phyloP scores from a whole-genome alignment of 2,329 filamentous ascomycete genomes.

The Aspergillus ibericus region DNA sequence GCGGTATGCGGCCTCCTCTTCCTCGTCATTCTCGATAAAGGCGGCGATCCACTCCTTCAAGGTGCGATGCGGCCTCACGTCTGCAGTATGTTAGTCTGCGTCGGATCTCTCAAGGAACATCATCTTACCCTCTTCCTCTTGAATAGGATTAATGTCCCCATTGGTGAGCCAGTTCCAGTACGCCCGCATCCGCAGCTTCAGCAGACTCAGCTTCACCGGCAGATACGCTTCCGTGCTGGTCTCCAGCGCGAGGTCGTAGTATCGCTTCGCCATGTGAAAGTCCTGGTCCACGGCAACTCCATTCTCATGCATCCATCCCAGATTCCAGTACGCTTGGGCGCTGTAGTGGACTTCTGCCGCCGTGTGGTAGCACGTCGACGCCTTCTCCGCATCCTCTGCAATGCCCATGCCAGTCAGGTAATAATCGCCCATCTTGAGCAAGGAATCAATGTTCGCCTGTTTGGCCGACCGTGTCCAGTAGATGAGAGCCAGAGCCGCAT shows the following conservation, averaged over 20 bases:
- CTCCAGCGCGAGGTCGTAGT: slow-evolving; percentile 88
- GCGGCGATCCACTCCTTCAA: slow-evolving; percentile 83
- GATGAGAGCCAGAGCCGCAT: slow-evolving; percentile 71
- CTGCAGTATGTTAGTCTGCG: slow-evolving; percentile 45
- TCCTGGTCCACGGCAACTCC: slow-evolving; percentile 90
- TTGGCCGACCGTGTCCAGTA: slow-evolving; percentile 95
- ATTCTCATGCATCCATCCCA: slow-evolving; percentile 99
- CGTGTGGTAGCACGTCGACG: slow-evolving; percentile 86
- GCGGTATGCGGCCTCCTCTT: slow-evolving; percentile 65
- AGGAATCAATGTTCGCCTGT: slow-evolving; percentile 87
- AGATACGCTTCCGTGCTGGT: slow-evolving; percentile 93
- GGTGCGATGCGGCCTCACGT: slow-evolving; percentile 70
- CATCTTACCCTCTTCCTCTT: slow-evolving; percentile 78
- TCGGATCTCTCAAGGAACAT: background rate
- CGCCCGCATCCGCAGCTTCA: slow-evolving; percentile 80
- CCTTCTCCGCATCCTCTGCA: slow-evolving; percentile 72
- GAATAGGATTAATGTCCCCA: slow-evolving; percentile 88
- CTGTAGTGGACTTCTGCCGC: slow-evolving; percentile 89
- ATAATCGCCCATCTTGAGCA: slow-evolving; percentile 98
- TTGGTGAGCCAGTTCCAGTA: slow-evolving; percentile 93
- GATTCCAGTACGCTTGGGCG: slow-evolving; percentile 92
- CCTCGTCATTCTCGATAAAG: slow-evolving; percentile 71
- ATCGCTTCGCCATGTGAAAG: slow-evolving; percentile 94
- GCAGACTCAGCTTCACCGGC: slow-evolving; percentile 81
- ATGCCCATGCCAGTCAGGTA: slow-evolving; percentile 82